These are phyloP conservation scores for Bruguiera hainesii DNA, from an alignment of 441 rosid species.

Conservation along the genomic window DNA sequence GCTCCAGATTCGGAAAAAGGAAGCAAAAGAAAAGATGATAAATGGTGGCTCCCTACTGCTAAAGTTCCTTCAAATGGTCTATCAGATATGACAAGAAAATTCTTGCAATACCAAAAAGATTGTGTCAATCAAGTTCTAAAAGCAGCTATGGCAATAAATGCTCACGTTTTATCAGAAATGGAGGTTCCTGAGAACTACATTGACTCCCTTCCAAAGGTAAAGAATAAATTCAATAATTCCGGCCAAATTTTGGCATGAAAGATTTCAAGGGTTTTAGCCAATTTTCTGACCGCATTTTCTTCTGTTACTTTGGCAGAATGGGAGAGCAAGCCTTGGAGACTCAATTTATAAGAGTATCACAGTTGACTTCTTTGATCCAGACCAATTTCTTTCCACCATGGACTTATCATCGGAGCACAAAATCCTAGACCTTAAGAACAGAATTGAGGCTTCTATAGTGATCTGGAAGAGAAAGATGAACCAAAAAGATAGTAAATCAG, in stretches of 20 bases:
- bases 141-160: conserved; percentile 95
- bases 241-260: neutral
- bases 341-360: conserved; percentile 64
- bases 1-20: conserved; percentile 69
- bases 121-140: conserved; percentile 88
- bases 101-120: conserved; percentile 77
- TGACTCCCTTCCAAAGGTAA: conserved; percentile 93
- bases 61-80: conserved; percentile 80
- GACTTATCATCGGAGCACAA: conserved; percentile 87
- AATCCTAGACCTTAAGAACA: conserved; percentile 82
- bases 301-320: conserved; percentile 47
- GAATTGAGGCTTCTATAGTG: conserved; percentile 84
- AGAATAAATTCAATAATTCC: neutral
- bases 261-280: neutral
- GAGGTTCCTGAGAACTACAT: conserved; percentile 86
- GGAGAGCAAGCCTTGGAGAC: conserved; percentile 91
- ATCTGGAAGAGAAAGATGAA: conserved; percentile 92
- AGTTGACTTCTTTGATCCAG: conserved; percentile 76
- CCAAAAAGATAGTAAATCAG: conserved; percentile 75
- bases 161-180: conserved; percentile 93
- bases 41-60: conserved; percentile 96
- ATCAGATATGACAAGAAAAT: conserved; percentile 60
- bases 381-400: conserved; percentile 62
- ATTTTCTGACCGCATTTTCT: neutral
- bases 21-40: conserved; percentile 59